Conservation (phyloP, 1,284 basidiomycete genomes). For the Anthracocystis panici-leucophaei region DNA sequence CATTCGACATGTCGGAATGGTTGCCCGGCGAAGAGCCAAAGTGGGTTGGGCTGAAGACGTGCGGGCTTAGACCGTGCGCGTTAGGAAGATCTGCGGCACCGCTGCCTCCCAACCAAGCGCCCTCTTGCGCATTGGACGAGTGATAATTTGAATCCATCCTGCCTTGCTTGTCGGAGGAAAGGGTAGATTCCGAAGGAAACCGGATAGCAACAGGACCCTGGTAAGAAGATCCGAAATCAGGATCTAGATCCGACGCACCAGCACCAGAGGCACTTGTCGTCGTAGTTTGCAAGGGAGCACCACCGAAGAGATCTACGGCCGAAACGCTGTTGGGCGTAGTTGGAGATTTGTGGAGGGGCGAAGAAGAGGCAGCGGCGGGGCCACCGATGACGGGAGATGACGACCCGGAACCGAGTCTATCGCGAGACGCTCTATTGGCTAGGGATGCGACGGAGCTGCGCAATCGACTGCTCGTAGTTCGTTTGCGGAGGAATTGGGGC, state of each 20-base stretch:
- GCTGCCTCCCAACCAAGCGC: conserved; percentile 34
- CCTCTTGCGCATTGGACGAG: conserved; percentile 32
- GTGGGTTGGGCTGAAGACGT: conserved; percentile 8
- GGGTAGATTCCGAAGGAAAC: conserved; percentile 2
- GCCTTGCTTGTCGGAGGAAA: not conserved
- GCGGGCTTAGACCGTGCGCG: conserved; percentile 20
- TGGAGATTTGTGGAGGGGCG: conserved; percentile 3
- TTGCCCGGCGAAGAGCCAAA: conserved; percentile 49
- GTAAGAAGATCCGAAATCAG: conserved; percentile 43
- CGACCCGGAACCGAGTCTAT: conserved; percentile 12
- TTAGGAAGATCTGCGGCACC: conserved; percentile 15
- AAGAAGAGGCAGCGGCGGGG: conserved; percentile 11
- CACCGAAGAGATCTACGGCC: conserved; percentile 28
- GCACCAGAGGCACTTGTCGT: conserved; percentile 27
- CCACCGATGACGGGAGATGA: conserved; percentile 16
- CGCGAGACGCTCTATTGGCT: conserved; percentile 25
- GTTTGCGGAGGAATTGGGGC: conserved; percentile 33
- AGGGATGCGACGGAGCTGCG: conserved; percentile 31
- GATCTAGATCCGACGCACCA: conserved; percentile 17
- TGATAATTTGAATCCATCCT: conserved; percentile 40
- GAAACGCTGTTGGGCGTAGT: conserved; percentile 12
- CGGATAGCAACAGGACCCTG: conserved; percentile 25
- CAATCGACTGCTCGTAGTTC: conserved; percentile 28
- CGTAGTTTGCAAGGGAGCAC: conserved; percentile 32
- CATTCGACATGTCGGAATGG: conserved; percentile 51